Evolutionary conservation across 1,284 basidiomycete species (phyloP).

Genomic region (Rhizoctonia solani): DNA sequence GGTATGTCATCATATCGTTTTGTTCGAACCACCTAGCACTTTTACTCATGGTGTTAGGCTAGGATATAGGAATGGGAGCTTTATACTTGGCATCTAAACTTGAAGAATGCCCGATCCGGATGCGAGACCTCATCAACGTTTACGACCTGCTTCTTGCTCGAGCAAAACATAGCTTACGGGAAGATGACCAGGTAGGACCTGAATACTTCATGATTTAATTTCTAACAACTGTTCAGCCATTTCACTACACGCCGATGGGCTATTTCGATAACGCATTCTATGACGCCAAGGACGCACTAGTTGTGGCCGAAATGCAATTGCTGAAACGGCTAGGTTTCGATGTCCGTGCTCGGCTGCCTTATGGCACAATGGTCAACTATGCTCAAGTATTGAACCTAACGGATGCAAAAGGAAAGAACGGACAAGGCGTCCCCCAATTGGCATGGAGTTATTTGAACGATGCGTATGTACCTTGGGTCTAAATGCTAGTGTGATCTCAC

Average conservation of each 20-base stretch:
- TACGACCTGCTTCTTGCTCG: conserved; percentile 85
- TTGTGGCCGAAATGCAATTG: conserved; percentile 96
- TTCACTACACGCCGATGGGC: conserved; percentile 79
- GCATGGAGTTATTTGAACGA: conserved; percentile 94
- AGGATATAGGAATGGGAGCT: conserved; percentile 93
- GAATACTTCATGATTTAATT: neutral
- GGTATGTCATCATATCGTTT: conserved; percentile 45
- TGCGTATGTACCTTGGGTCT: conserved; percentile 59
- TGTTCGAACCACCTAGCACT: neutral
- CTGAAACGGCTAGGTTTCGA: conserved; percentile 92
- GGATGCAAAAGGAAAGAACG: conserved; percentile 61
- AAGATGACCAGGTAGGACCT: conserved; percentile 1
- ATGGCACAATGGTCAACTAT: conserved; percentile 95
- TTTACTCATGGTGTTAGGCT: conserved; percentile 17
- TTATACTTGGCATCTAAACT: conserved; percentile 95
- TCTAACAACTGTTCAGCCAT: conserved; percentile 46
- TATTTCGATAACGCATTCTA: conserved; percentile 85
- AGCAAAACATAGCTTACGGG: conserved; percentile 50
- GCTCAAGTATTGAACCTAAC: conserved; percentile 85
- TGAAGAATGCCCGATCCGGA: conserved; percentile 88
- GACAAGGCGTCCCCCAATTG: conserved; percentile 69
- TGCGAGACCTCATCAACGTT: conserved; percentile 93
- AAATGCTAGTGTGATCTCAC: conserved; percentile 20
- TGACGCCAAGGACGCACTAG: conserved; percentile 85
- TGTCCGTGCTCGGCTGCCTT: conserved; percentile 87